phyloP scores from a whole-genome alignment of 2,329 filamentous ascomycete species.

The Colletotrichum scovillei region DNA sequence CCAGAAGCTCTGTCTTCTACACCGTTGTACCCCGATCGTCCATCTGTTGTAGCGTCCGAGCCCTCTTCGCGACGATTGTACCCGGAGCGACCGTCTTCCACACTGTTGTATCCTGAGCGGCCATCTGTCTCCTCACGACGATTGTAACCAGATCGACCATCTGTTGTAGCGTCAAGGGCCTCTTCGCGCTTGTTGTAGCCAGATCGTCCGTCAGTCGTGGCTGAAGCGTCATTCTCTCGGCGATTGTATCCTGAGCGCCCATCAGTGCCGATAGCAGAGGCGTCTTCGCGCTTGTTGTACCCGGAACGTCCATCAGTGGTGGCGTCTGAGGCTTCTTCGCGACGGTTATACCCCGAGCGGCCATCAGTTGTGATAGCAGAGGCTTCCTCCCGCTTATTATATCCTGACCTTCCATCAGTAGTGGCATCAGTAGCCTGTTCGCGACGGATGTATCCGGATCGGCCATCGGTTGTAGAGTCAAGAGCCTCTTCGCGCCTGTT shows the following conservation, averaged over 20 bases:
- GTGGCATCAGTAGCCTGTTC: background rate
- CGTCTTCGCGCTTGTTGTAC: background rate
- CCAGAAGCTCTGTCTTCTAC: background rate
- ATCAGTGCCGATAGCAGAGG: background rate
- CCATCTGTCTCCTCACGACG: background rate
- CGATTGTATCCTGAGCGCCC: background rate
- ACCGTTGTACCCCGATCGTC: background rate
- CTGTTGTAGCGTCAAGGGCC: background rate
- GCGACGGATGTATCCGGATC: background rate
- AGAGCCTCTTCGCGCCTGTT: background rate
- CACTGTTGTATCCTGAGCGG: background rate
- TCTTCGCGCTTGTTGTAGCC: background rate
- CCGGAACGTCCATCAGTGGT: background rate
- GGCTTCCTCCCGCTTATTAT: background rate
- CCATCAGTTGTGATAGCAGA: background rate
- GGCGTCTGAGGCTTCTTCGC: background rate
- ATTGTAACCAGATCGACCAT: conserved; percentile 12
- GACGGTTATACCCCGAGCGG: background rate
- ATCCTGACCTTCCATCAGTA: background rate
- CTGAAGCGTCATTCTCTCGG: no score
- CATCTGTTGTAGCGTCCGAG: background rate
- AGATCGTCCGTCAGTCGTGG: background rate
- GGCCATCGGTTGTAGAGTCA: background rate
- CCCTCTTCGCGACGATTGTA: background rate
- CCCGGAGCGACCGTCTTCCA: background rate